A percentile compares a stretch with the other conserved stretches of the same genome.
phyloP scores from a whole-genome alignment of 495 filamentous ascomycete genomes.

The Tuber brumale region DNA sequence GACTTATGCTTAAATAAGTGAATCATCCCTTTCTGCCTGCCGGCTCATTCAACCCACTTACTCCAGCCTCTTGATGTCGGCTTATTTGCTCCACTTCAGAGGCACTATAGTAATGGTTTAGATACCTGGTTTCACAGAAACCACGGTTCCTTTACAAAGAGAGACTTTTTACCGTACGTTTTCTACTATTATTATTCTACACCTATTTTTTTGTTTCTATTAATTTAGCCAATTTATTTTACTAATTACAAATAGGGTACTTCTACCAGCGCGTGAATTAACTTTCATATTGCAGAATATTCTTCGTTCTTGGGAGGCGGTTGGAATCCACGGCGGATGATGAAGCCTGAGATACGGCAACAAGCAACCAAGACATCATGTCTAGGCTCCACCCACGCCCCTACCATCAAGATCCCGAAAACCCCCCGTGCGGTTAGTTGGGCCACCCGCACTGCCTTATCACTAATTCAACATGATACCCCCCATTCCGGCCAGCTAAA shows the following conservation, averaged over 20 bases:
- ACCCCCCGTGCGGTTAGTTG: not conserved
- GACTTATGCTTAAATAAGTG: not conserved
- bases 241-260: not conserved
- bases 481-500: not conserved
- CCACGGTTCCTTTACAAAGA: not conserved
- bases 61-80: conserved; percentile 19
- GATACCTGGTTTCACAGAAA: not conserved
- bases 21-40: not conserved
- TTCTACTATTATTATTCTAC: not conserved
- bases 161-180: not conserved
- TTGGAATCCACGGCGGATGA: no score
- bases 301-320: not conserved
- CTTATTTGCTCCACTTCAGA: not conserved
- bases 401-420: not conserved
- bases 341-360: not conserved
- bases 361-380: not conserved
- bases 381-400: not conserved
- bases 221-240: not conserved
- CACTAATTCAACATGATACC: not conserved
- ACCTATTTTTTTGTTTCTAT: not conserved
- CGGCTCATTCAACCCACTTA: not conserved
- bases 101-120: not conserved
- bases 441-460: not conserved
- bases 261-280: not conserved
- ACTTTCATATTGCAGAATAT: not conserved